phyloP scores from a whole-genome alignment of 768 basidiomycete species.

The Phanerodontia chrysosporium region DNA sequence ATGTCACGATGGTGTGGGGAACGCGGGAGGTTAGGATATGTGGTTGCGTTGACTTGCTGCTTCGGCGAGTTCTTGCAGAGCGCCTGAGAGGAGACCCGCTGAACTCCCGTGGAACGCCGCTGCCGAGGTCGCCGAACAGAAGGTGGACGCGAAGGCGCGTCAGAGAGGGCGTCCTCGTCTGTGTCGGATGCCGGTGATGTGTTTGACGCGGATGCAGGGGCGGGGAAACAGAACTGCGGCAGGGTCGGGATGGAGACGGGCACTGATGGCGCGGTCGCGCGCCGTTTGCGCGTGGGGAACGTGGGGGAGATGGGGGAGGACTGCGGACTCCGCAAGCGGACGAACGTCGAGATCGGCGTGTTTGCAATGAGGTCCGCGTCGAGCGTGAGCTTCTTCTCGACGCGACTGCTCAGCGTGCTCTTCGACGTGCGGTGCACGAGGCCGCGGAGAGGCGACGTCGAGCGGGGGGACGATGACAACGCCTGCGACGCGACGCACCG shows the following conservation, averaged over 20 bases:
- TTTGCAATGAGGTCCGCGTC: constrained; percentile 26
- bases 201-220: constrained; percentile 9
- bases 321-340: constrained; percentile 75
- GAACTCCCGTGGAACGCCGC: not conserved
- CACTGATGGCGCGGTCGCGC: constrained; percentile 32
- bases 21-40: constrained; percentile 3
- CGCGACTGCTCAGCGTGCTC: constrained; percentile 14
- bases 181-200: constrained; percentile 21
- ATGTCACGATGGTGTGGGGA: not conserved
- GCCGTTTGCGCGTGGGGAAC: constrained; percentile 40
- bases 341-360: constrained; percentile 77
- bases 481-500: constrained; percentile 16
- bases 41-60: not conserved
- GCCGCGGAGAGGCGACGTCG: constrained; percentile 14
- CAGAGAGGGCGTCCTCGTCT: constrained; percentile 24
- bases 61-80: not conserved
- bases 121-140: not conserved
- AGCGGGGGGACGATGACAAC: constrained; percentile 26
- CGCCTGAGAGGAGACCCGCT: not conserved
- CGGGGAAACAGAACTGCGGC: constrained; percentile 35
- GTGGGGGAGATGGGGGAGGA: constrained; percentile 66
- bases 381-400: constrained; percentile 22
- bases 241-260: constrained; percentile 66
- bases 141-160: constrained; percentile 1
- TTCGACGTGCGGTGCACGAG: constrained; percentile 1